These are phyloP conservation scores for Gilbertella persicaria DNA, from an alignment of 371 early-diverging fungal genomes.

Conservation along the genomic window DNA sequence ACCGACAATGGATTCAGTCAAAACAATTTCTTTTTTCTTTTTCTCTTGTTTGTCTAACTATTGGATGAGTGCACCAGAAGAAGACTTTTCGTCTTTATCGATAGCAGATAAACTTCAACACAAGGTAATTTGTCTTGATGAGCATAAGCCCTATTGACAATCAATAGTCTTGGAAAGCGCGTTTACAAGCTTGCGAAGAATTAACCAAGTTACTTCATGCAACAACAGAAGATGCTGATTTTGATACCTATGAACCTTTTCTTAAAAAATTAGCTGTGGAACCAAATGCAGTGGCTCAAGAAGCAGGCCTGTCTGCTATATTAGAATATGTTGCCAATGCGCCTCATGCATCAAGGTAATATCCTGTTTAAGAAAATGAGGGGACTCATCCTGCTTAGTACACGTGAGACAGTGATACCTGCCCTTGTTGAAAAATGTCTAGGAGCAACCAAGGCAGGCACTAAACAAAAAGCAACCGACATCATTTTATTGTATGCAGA, in stretches of 20 bases:
- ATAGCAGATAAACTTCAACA: slow-evolving; percentile 69
- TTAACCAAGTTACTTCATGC: slow-evolving; percentile 69
- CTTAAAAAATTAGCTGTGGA: slow-evolving; percentile 84
- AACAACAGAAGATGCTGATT: slow-evolving; percentile 67
- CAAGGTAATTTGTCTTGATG: slow-evolving; percentile 61
- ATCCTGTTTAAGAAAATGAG: neutral
- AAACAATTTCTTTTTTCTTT: neutral
- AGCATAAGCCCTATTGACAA: no score
- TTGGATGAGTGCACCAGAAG: slow-evolving; percentile 47
- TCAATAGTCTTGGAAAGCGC: slow-evolving; percentile 91
- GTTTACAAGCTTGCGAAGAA: slow-evolving; percentile 86
- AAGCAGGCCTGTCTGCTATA: slow-evolving; percentile 79
- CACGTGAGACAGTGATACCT: slow-evolving; percentile 74
- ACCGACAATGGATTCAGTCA: no score
- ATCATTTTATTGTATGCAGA: slow-evolving; percentile 86
- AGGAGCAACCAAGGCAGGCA: slow-evolving; percentile 79
- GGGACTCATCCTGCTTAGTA: slow-evolving; percentile 32
- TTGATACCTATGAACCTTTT: slow-evolving; percentile 66
- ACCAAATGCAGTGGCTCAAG: slow-evolving; percentile 91
- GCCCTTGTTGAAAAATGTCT: slow-evolving; percentile 89
- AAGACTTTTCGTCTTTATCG: slow-evolving; percentile 71
- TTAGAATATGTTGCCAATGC: slow-evolving; percentile 81
- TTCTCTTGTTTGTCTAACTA: no score
- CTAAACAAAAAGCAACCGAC: slow-evolving; percentile 78
- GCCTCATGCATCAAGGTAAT: slow-evolving; percentile 75